Percentiles rank a stretch among this genome's conserved stretches.
Conservation (phyloP, 306 rosid genomes). For the Quercus aquifolioides region DNA sequence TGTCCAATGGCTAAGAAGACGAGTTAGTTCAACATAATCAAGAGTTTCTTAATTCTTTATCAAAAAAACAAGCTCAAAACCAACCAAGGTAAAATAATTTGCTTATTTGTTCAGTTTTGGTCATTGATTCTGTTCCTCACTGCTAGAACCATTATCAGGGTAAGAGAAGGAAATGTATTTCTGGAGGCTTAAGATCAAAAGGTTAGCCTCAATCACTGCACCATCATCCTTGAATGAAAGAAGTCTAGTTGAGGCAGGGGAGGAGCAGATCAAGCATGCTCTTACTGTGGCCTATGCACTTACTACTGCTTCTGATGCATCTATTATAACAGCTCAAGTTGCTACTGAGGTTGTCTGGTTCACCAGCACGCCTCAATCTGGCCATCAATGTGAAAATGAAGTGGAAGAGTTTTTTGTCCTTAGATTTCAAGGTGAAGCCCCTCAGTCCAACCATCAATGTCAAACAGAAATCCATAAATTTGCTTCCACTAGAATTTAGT, state of each 20-base stretch:
- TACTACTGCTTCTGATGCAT: slow-evolving; percentile 46
- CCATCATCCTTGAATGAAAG: slow-evolving; percentile 30
- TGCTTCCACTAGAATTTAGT: slow-evolving; percentile 70
- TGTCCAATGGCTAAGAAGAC: slow-evolving; percentile 63
- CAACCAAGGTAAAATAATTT: slow-evolving; percentile 50
- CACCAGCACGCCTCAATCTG: slow-evolving; percentile 34
- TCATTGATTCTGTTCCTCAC: slow-evolving; percentile 17
- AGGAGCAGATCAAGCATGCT: slow-evolving; percentile 57
- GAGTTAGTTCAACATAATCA: slow-evolving; percentile 74
- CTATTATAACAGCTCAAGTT: slow-evolving; percentile 39
- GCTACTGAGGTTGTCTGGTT: slow-evolving; percentile 54
- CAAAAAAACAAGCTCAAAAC: slow-evolving; percentile 49
- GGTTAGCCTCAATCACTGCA: slow-evolving; percentile 24
- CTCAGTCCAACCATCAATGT: slow-evolving; percentile 20
- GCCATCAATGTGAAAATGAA: slow-evolving; percentile 17
- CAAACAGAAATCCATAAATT: slow-evolving; percentile 36
- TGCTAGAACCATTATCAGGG: slow-evolving; percentile 29
- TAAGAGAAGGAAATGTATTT: slow-evolving; percentile 75
- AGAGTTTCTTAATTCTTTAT: slow-evolving; percentile 47
- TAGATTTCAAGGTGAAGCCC: slow-evolving; percentile 25
- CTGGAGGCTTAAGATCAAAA: slow-evolving; percentile 44
- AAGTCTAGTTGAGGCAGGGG: slow-evolving; percentile 39
- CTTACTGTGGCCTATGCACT: slow-evolving; percentile 58
- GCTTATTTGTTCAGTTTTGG: not conserved
- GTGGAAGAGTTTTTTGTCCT: slow-evolving; percentile 16